These are phyloP conservation scores for Plectosphaerella cucumerina DNA, from an alignment of 2,329 filamentous ascomycete species.

Conservation along the genomic window DNA sequence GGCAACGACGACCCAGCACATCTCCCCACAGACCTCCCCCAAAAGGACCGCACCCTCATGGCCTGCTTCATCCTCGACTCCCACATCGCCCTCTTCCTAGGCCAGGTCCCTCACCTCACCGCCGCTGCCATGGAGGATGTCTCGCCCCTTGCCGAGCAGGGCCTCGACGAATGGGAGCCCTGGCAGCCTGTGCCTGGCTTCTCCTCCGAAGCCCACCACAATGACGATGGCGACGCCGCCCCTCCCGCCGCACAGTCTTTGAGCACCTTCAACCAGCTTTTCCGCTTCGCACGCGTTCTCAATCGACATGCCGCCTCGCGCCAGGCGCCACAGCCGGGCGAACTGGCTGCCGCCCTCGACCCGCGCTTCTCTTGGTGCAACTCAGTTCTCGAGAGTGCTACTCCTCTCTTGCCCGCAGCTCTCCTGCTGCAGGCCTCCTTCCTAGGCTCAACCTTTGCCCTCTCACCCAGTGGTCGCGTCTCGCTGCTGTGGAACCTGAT, in stretches of 20 bases:
- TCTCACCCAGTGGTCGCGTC: slow-evolving; percentile 24
- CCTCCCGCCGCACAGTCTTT: slow-evolving; percentile 27
- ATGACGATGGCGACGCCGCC: slow-evolving; percentile 6
- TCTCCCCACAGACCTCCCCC: background rate
- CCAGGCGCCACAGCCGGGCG: slow-evolving; percentile 12
- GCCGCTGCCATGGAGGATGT: slow-evolving; percentile 40
- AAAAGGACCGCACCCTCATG: slow-evolving; percentile 23
- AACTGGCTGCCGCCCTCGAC: slow-evolving; percentile 27
- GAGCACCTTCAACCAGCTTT: slow-evolving; percentile 38
- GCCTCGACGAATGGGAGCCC: slow-evolving; percentile 70
- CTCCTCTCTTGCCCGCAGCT: slow-evolving; percentile 28
- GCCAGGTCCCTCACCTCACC: slow-evolving; percentile 44
- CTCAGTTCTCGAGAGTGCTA: slow-evolving; percentile 28
- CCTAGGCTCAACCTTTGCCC: slow-evolving; percentile 27
- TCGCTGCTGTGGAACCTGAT: slow-evolving; percentile 31
- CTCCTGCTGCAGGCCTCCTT: slow-evolving; percentile 32
- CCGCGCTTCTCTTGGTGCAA: slow-evolving; percentile 32
- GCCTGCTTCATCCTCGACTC: slow-evolving; percentile 62
- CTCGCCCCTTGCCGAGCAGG: slow-evolving; percentile 56
- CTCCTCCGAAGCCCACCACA: slow-evolving; percentile 12
- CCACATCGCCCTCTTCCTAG: slow-evolving; percentile 46
- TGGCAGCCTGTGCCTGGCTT: slow-evolving; percentile 53
- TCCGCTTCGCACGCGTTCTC: slow-evolving; percentile 31
- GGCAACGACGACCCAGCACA: background rate
- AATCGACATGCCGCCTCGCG: slow-evolving; percentile 17